Evolutionary conservation across 352 stramenopile species (phyloP).

Genomic region (Phytophthora litchii): DNA sequence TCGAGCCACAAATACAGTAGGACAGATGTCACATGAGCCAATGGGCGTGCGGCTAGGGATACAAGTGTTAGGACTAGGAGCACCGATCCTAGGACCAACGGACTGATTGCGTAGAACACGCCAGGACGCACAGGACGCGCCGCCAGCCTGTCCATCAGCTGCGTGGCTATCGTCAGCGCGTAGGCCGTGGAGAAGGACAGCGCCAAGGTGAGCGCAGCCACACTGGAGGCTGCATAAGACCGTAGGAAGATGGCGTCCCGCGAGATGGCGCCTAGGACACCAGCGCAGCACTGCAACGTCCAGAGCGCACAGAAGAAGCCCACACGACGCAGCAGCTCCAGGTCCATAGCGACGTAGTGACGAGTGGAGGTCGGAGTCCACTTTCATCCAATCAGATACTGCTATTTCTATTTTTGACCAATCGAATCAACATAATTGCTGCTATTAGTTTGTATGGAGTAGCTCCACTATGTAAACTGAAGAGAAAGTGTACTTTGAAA

Average conservation of each 20-base stretch:
- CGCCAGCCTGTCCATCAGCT: constrained; percentile 40
- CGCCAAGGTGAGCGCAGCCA: constrained; percentile 74
- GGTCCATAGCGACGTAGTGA: constrained; percentile 16
- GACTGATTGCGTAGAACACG: constrained; percentile 62
- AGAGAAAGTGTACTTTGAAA: too few species aligned
- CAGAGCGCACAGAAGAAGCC: constrained; percentile 85
- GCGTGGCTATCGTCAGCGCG: constrained; percentile 54
- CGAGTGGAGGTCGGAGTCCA: background rate
- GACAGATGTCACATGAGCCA: constrained; percentile 57
- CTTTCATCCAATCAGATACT: too few species aligned
- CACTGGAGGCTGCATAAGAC: constrained; percentile 67
- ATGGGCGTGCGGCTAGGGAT: constrained; percentile 49
- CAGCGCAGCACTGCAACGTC: constrained; percentile 79
- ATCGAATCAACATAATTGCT: too few species aligned
- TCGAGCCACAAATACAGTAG: constrained; percentile 86
- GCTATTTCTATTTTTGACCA: too few species aligned
- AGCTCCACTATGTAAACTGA: too few species aligned
- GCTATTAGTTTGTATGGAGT: too few species aligned
- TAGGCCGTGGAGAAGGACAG: constrained; percentile 80
- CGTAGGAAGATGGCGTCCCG: constrained; percentile 85
- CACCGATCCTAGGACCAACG: constrained; percentile 44
- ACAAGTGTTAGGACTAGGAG: constrained; percentile 51
- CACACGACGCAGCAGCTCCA: constrained; percentile 57
- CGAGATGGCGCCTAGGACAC: constrained; percentile 78
- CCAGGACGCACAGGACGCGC: constrained; percentile 30